A percentile compares a stretch with the other conserved stretches of the same genome.
Evolutionary conservation across 2,329 filamentous ascomycete genomes (phyloP).

Genomic region (Penicillium sp.): DNA sequence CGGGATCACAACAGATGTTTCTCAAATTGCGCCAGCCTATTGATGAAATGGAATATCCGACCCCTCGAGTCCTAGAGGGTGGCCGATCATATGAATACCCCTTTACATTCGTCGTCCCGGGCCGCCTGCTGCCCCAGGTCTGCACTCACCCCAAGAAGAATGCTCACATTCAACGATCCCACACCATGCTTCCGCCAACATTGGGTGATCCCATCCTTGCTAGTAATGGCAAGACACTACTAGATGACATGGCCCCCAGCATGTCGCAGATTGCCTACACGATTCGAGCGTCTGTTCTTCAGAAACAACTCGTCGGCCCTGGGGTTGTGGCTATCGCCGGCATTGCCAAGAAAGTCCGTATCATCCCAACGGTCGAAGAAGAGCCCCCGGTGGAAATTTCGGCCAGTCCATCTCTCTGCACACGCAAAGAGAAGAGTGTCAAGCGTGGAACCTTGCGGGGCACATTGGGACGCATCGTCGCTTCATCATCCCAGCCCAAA

Average conservation of each 20-base stretch:
- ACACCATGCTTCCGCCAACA: slow-evolving; percentile 60
- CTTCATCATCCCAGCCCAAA: slow-evolving; percentile 58
- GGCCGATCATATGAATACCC: slow-evolving; percentile 58
- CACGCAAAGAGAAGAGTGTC: slow-evolving; percentile 59
- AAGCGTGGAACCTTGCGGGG: slow-evolving; percentile 59
- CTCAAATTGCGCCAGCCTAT: slow-evolving; percentile 62
- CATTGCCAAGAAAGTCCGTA: slow-evolving; percentile 55
- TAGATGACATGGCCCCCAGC: slow-evolving; percentile 62
- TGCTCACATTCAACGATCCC: slow-evolving; percentile 53
- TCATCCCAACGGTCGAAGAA: slow-evolving; percentile 59
- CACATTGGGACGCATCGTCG: slow-evolving; percentile 58
- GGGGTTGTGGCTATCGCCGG: slow-evolving; percentile 47
- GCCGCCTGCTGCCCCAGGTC: slow-evolving; percentile 57
- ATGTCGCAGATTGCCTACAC: slow-evolving; percentile 62
- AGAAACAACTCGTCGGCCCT: slow-evolving; percentile 37
- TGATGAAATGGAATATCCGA: slow-evolving; percentile 52
- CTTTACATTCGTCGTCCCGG: slow-evolving; percentile 63
- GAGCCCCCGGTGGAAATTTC: slow-evolving; percentile 56
- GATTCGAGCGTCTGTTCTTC: slow-evolving; percentile 50
- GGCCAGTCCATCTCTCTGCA: slow-evolving; percentile 49
- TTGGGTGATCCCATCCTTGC: slow-evolving; percentile 58
- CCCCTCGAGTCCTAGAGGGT: slow-evolving; percentile 54
- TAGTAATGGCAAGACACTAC: slow-evolving; percentile 48
- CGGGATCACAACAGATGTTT: slow-evolving; percentile 59
- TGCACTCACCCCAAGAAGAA: slow-evolving; percentile 56